phyloP scores from a whole-genome alignment of 257 asterid genomes.

The Asclepias syriaca region DNA sequence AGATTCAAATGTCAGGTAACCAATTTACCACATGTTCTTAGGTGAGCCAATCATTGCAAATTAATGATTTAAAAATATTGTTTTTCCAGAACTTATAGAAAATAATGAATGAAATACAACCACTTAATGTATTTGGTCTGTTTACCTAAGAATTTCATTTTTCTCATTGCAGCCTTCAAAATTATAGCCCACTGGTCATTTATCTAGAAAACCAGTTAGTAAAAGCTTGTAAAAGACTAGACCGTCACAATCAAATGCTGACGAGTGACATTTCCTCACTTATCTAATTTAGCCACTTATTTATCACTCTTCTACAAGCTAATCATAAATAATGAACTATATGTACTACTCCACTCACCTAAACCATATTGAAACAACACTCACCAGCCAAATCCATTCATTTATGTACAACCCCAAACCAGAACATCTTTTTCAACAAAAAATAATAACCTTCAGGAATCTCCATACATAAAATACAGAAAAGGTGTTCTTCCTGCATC shows the following conservation, averaged over 20 bases:
- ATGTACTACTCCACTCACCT: not conserved
- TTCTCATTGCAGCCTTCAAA: not conserved
- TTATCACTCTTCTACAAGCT: not conserved
- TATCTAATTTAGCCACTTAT: not conserved
- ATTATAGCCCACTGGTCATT: not conserved
- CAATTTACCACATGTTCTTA: not conserved
- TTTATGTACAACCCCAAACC: not conserved
- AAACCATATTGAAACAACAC: too few relatives aligned
- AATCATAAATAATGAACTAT: not conserved
- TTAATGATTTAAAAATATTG: too few relatives aligned
- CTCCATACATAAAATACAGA: not conserved
- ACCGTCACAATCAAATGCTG: not conserved
- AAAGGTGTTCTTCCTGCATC: not conserved
- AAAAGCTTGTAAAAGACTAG: not conserved
- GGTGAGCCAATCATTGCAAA: too few relatives aligned
- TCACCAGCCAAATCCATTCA: not conserved
- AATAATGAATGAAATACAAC: too few relatives aligned
- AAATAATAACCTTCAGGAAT: not conserved
- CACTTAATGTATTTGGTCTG: too few relatives aligned
- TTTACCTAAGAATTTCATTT: too few relatives aligned
- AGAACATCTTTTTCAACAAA: not conserved
- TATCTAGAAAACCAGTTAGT: not conserved
- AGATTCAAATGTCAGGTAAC: not conserved
- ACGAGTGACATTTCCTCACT: not conserved
- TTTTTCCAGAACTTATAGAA: too few relatives aligned